Conservation (phyloP, 2,329 filamentous ascomycete species). For the Xenoacremonium recifei region DNA sequence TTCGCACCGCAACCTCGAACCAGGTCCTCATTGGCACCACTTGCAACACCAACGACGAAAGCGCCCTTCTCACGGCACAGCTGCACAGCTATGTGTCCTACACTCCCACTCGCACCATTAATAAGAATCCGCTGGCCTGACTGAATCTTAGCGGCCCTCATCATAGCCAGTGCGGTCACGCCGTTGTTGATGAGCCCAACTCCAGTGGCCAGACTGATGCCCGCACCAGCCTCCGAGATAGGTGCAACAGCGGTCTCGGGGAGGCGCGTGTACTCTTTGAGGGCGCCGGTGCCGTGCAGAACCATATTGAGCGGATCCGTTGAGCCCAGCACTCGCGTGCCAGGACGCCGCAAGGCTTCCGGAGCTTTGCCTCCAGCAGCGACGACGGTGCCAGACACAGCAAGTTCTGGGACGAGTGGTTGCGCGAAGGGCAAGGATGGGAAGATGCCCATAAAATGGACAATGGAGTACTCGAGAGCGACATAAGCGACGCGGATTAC, state of each 20-base stretch:
- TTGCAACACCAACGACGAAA: too few species aligned
- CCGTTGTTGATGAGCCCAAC: slow-evolving; percentile 8
- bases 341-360: slow-evolving; percentile 3
- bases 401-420: too few species aligned
- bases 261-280: slow-evolving; percentile 8
- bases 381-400: slow-evolving; percentile 3
- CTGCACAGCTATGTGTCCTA: slow-evolving; percentile 3
- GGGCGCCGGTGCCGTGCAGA: slow-evolving; percentile 6
- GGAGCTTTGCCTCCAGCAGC: slow-evolving; percentile 3
- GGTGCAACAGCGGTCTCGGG: slow-evolving; percentile 3
- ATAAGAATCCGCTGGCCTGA: slow-evolving; percentile 2
- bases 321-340: slow-evolving; percentile 7
- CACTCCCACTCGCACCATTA: slow-evolving; percentile 4
- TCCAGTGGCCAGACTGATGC: slow-evolving; percentile 2
- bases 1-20: too few species aligned
- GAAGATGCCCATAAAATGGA: too few species aligned
- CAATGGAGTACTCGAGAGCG: too few species aligned
- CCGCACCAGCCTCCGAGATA: slow-evolving; percentile 1
- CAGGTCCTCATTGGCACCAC: too few species aligned
- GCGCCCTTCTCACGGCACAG: too few species aligned
- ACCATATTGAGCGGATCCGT: slow-evolving; percentile 6
- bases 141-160: slow-evolving; percentile 2
- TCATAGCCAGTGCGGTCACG: slow-evolving; percentile 3
- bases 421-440: too few species aligned
- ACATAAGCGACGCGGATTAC: too few species aligned